Evolutionary conservation across 1,139 yeast species (phyloP), one percentile per base, ranked within the genome.

Genomic region (Lodderomyces elongisporus): DNA sequence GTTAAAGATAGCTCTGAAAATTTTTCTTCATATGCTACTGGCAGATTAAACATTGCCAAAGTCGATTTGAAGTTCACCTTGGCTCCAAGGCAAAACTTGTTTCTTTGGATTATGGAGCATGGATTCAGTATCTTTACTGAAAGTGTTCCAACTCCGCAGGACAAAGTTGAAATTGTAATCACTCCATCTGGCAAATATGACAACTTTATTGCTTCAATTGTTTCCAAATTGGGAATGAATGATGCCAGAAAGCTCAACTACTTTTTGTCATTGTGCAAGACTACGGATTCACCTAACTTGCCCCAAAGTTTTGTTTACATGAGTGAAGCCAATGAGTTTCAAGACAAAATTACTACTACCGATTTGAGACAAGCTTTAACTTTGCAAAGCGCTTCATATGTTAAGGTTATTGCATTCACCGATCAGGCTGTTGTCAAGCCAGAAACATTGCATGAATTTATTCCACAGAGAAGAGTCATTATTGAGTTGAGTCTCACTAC

Each of bases 311-410:
- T 74, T 54, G 95, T 88, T 15, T 85, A 78, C 62, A 89, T 91
- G 98, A 71, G 85, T 48, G 98, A 91, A 66, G 77, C 77, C 38
- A 73, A 78, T 41, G 97, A 89, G 55, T 69, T 85, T 59, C 87
- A 81, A 48, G 87, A 79, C 5, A 66, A 75, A 44, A 61, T 83
- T 38, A 68, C 72, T 44, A 68, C 77, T 32, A 49, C 49, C 6
- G 69, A 68, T 40, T 68, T 77, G 38, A 74, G 69, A 38, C 60
- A 77, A 28, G 58, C 67, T 25, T 72, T 71, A 37, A 65, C 75
- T 21, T 55, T 84, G 42, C 66, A 68, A 37, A 62, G 81, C 37
- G 75, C 77, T 28, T 56, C 68, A 7, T 61, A 74, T 35, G 61
- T 89, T 49, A 77, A 78, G 50, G 82, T 57, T 51, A 56, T 91